A percentile compares a stretch with the other conserved stretches of the same genome.
phyloP scores from a whole-genome alignment of 2,329 filamentous ascomycete species.

The Fusarium scirpi region DNA sequence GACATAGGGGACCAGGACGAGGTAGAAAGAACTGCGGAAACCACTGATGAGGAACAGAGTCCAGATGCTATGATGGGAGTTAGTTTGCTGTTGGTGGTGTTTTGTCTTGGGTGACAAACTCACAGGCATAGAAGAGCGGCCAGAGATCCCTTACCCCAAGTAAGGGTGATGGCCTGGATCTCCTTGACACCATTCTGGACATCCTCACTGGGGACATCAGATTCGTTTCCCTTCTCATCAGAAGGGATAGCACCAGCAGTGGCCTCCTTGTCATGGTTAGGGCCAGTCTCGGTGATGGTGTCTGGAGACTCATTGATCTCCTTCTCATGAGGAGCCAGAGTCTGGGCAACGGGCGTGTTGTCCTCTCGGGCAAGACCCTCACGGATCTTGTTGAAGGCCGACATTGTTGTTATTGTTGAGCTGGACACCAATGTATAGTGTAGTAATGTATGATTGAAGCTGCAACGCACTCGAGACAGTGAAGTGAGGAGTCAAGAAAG shows the following conservation, averaged over 20 bases:
- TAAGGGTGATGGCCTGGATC: conserved; percentile 56
- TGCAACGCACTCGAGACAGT: conserved; percentile 6
- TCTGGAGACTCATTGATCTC: conserved; percentile 17
- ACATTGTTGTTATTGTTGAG: conserved; percentile 27
- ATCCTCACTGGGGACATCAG: conserved; percentile 36
- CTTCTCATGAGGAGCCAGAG: conserved; percentile 28
- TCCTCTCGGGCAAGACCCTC: conserved; percentile 19
- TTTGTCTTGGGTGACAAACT: conserved; percentile 10
- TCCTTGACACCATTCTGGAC: conserved; percentile 55
- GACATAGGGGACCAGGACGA: conserved; percentile 58
- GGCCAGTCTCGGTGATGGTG: not conserved
- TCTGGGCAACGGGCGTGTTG: conserved; percentile 22
- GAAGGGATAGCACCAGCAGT: conserved; percentile 13
- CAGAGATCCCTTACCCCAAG: conserved; percentile 56
- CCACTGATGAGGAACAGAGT: conserved; percentile 64
- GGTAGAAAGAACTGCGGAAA: conserved; percentile 58
- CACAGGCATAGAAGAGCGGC: conserved; percentile 50
- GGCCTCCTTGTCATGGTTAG: conserved; percentile 29
- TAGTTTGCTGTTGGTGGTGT: not conserved
- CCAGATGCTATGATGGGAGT: conserved; percentile 54
- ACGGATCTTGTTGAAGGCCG: conserved; percentile 38
- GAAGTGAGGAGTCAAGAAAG: not conserved
- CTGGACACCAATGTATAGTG: conserved; percentile 8
- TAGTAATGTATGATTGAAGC: not conserved
- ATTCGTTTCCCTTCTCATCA: conserved; percentile 24